Evolutionary conservation across 2,329 filamentous ascomycete genomes (phyloP).

Genomic region (Fusarium oligoseptatum): DNA sequence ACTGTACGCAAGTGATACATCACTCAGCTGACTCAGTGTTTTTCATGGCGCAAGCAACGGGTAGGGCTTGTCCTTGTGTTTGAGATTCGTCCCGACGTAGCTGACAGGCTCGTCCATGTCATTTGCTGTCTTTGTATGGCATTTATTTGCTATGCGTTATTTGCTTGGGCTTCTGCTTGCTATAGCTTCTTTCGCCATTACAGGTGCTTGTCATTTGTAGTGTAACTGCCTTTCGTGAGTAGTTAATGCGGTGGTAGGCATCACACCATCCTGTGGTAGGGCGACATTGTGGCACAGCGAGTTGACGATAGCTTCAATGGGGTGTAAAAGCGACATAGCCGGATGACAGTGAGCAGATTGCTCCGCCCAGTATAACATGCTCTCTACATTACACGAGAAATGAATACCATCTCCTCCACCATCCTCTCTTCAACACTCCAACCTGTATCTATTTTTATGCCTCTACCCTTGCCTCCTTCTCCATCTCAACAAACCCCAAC

Average conservation of each 20-base stretch:
- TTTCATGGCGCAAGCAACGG: neutral
- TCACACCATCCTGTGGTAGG: neutral
- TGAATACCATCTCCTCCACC: neutral
- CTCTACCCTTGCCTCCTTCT: conserved; percentile 45
- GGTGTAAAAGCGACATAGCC: neutral
- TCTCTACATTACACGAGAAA: neutral
- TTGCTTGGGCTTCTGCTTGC: neutral
- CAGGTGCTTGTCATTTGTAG: neutral
- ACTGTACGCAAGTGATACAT: neutral
- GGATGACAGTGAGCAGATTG: neutral
- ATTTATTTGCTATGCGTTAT: neutral
- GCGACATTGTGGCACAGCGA: neutral
- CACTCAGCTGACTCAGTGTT: neutral
- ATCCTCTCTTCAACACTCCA: neutral
- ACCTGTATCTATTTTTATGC: neutral
- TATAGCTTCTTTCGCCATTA: neutral
- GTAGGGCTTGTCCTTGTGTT: neutral
- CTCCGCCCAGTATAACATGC: neutral
- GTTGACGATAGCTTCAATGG: neutral
- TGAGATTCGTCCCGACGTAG: neutral
- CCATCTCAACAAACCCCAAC: conserved; percentile 53
- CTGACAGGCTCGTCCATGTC: neutral
- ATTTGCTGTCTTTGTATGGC: neutral
- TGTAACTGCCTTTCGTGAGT: neutral
- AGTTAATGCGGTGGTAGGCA: neutral